Evolutionary conservation across 768 basidiomycete genomes (phyloP), one percentile per base, ranked within the genome.

Genomic region (Rhodotorula paludigena): DNA sequence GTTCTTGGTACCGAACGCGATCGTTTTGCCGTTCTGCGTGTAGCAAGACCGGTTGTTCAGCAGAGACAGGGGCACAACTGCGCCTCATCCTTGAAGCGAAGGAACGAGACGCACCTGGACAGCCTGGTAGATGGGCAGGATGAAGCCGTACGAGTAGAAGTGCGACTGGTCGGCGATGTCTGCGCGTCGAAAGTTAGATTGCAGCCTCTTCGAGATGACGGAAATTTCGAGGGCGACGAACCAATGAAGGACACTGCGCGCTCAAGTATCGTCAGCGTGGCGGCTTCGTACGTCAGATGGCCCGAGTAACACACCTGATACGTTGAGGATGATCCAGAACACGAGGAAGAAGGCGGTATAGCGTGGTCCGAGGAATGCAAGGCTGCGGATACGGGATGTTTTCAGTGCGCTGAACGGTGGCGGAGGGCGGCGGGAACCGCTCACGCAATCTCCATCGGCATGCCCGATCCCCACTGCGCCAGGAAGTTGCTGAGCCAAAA

Each of bases 1-100:
- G 55, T 75, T 73, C 68, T 79, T 78, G 15, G 77, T 78, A 6
- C 64, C 76, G 63, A 78, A 77, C 45, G 77, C 75, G 64, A 78
- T 72, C 39, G 72, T 65, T 63, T 79, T 79, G 20, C 72, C 70
- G 20, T 74, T 73, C 58, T 78, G 66, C 25, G 44, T 23, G 41
- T n/a, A n/a, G n/a, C n/a, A n/a, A n/a, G n/a, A n/a, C n/a, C n/a
- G n/a, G n/a, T n/a, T n/a, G n/a, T n/a, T n/a, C n/a, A n/a, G n/a
- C n/a, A n/a, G n/a, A n/a, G n/a, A n/a, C n/a, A n/a, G n/a, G n/a
- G n/a, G n/a, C n/a, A n/a, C n/a, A n/a, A n/a, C n/a, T n/a, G n/a
- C n/a, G n/a, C n/a, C n/a, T n/a, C n/a, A n/a, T n/a, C n/a, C n/a
- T n/a, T n/a, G n/a, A n/a, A n/a, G n/a, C n/a, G n/a, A n/a, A n/a